Evolutionary conservation across 2,329 filamentous ascomycete genomes (phyloP).

Genomic region (Penicillium paneum): DNA sequence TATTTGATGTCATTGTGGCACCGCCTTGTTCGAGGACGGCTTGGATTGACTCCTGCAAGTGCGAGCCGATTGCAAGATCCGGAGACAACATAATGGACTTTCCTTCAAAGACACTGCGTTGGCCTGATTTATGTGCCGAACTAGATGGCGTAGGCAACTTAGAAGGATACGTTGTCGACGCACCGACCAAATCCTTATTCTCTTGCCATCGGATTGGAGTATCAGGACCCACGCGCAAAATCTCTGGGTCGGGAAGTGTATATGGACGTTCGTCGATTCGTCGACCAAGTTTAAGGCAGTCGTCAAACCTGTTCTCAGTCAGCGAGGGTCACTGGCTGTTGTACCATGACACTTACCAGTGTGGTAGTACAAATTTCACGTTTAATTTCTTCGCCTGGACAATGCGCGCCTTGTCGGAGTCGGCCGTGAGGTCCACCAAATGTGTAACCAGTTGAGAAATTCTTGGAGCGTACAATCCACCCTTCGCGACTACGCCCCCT

Average conservation of each 20-base stretch:
- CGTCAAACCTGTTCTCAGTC: conserved; percentile 71
- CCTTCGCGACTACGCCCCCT: conserved; percentile 83
- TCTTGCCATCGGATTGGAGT: conserved; percentile 56
- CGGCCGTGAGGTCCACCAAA: conserved; percentile 75
- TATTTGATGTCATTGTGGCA: conserved; percentile 62
- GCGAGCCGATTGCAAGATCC: conserved; percentile 68
- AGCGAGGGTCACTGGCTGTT: neutral
- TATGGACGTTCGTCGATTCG: conserved; percentile 89
- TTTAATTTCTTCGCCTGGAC: conserved; percentile 64
- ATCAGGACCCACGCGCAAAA: conserved; percentile 60
- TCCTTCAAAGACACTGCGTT: conserved; percentile 70
- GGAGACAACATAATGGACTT: conserved; percentile 73
- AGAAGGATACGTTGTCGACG: conserved; percentile 55
- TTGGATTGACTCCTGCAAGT: conserved; percentile 64
- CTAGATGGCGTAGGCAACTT: conserved; percentile 33
- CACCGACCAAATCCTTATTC: conserved; percentile 64
- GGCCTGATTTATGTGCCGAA: conserved; percentile 40
- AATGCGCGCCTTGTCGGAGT: conserved; percentile 62
- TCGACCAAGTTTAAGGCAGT: conserved; percentile 89
- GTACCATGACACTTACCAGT: conserved; percentile 61
- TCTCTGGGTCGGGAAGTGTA: conserved; percentile 77
- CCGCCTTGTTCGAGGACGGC: conserved; percentile 69
- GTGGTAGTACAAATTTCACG: conserved; percentile 83
- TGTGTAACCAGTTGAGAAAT: conserved; percentile 78
- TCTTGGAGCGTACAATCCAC: conserved; percentile 72